Evolutionary conservation across 2,329 filamentous ascomycete species (phyloP).

Genomic region (Polychaeton citri): DNA sequence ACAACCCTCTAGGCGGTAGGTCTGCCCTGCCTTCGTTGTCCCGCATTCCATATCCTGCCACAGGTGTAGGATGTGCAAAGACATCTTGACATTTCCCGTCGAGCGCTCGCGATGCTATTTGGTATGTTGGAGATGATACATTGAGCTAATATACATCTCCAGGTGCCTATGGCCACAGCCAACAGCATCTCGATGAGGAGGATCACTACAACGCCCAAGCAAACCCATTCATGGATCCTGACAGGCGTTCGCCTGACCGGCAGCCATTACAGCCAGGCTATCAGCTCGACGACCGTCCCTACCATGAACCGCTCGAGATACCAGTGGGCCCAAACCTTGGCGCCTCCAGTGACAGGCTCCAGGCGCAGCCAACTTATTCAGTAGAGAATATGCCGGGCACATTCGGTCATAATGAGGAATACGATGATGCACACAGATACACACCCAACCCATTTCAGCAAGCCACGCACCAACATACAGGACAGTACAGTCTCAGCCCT

Average conservation of each 20-base stretch:
- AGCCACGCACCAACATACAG: constrained; percentile 27
- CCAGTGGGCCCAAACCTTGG: constrained; percentile 47
- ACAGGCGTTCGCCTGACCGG: constrained; percentile 38
- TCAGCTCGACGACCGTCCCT: constrained; percentile 68
- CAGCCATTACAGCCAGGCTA: constrained; percentile 68
- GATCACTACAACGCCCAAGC: constrained; percentile 13
- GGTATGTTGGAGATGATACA: too few relatives aligned
- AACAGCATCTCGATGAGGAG: constrained; percentile 8
- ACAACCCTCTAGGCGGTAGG: constrained; percentile 9
- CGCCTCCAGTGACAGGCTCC: constrained; percentile 61
- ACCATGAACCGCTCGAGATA: constrained; percentile 53
- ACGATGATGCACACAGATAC: constrained; percentile 36
- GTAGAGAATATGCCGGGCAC: constrained; percentile 54
- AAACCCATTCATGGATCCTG: constrained; percentile 38
- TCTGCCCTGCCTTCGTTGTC: background rate
- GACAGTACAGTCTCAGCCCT: constrained; percentile 56
- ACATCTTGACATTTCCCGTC: too few relatives aligned
- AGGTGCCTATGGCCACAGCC: constrained; percentile 6
- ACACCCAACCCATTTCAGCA: constrained; percentile 28
- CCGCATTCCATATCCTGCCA: background rate
- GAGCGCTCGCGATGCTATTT: too few relatives aligned
- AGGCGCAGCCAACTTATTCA: constrained; percentile 72
- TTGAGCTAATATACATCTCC: constrained; percentile 4
- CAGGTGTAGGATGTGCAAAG: too few relatives aligned
- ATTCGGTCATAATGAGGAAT: constrained; percentile 49